Conservation (phyloP, 2,329 filamentous ascomycete species). For the Teratosphaeria pseudoeucalypti region DNA sequence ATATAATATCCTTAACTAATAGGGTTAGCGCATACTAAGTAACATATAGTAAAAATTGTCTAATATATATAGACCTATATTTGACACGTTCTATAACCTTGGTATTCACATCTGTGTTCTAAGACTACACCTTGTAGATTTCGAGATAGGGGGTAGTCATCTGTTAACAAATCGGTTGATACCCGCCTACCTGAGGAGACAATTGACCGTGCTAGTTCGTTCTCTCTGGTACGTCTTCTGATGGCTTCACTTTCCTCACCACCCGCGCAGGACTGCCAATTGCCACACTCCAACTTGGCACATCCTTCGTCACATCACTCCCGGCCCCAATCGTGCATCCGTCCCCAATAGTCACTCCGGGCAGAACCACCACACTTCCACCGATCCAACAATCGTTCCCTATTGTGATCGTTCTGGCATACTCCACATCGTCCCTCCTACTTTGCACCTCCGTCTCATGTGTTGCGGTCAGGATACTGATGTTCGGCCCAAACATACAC, state of each 20-base stretch:
- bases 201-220: not conserved
- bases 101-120: too few relatives aligned
- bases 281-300: slow-evolving; percentile 15
- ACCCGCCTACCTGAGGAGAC: too few relatives aligned
- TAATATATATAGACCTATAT: too few relatives aligned
- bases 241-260: slow-evolving; percentile 11
- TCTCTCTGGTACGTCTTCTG: not conserved
- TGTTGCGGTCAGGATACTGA: slow-evolving; percentile 61
- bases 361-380: slow-evolving; percentile 59
- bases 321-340: slow-evolving; percentile 69
- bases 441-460: slow-evolving; percentile 69
- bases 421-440: slow-evolving; percentile 64
- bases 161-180: too few relatives aligned
- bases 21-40: too few relatives aligned
- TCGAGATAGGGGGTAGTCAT: too few relatives aligned
- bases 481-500: slow-evolving; percentile 69
- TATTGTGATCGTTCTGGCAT: slow-evolving; percentile 61
- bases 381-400: slow-evolving; percentile 76
- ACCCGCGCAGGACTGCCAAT: slow-evolving; percentile 14
- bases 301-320: slow-evolving; percentile 66
- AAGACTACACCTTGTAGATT: too few relatives aligned
- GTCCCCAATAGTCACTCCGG: slow-evolving; percentile 67
- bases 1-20: too few relatives aligned
- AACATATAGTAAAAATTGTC: too few relatives aligned
- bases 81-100: too few relatives aligned